phyloP scores from a whole-genome alignment of 169 alveolate species.

The Eimeria zaria region DNA sequence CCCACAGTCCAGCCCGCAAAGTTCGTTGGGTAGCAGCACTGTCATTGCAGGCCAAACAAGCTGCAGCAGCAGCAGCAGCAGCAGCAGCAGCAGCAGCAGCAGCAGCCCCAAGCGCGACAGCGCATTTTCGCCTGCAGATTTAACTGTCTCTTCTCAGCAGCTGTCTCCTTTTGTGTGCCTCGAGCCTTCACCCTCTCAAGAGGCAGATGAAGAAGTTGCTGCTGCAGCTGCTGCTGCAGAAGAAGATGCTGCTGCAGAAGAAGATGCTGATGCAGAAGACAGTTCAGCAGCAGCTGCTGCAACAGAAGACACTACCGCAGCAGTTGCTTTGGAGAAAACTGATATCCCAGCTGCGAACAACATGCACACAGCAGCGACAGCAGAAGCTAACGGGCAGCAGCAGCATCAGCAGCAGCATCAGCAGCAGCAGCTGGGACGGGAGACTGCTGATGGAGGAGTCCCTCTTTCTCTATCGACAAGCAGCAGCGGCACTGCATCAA shows the following conservation, averaged over 20 bases:
- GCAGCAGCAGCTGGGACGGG: neutral
- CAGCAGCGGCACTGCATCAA: conserved; percentile 15
- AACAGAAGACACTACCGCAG: neutral
- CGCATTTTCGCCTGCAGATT: neutral
- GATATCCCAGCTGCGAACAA: too few species aligned
- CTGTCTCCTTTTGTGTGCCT: neutral
- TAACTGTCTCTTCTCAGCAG: neutral
- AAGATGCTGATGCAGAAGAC: neutral
- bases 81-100: conserved; percentile 33
- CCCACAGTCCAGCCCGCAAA: neutral
- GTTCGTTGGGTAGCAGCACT: neutral
- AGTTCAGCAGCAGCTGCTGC: neutral
- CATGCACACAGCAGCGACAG: neutral
- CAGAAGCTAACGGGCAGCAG: neutral
- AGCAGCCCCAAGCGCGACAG: neutral
- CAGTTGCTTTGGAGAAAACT: too few species aligned
- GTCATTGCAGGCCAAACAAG: neutral
- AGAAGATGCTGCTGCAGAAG: conserved; percentile 2
- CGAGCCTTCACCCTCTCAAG: neutral
- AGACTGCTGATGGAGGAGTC: neutral
- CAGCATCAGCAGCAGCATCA: conserved; percentile 1
- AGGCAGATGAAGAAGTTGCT: neutral
- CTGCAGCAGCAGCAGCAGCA: conserved; percentile 24
- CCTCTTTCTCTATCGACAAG: neutral
- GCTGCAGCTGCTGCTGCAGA: neutral